Evolutionary conservation across 495 filamentous ascomycete genomes (phyloP).

Genomic region (Lasiosphaeria miniovina): DNA sequence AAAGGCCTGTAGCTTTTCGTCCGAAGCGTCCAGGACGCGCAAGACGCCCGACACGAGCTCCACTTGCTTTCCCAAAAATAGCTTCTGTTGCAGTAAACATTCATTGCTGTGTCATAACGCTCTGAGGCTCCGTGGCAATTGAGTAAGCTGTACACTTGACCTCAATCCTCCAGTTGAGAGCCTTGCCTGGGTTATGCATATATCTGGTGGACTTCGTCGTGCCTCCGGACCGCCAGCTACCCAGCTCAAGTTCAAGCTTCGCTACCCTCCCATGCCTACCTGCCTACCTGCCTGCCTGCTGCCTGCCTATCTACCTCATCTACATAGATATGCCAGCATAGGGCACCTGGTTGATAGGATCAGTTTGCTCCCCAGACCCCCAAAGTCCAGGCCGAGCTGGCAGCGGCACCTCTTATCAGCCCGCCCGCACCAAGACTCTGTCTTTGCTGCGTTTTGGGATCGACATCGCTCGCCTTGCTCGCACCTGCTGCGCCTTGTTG

Average conservation of each 20-base stretch:
- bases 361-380: constrained; percentile 63
- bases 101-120: too few species aligned
- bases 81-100: too few species aligned
- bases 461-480: constrained; percentile 58
- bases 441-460: constrained; percentile 49
- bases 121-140: too few species aligned
- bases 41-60: too few species aligned
- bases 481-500: constrained; percentile 74
- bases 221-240: too few species aligned
- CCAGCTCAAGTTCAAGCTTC: neutral
- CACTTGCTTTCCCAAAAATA: too few species aligned
- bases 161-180: too few species aligned
- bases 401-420: constrained; percentile 43
- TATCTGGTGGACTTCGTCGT: too few species aligned
- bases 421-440: constrained; percentile 61
- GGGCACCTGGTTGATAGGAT: neutral
- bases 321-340: neutral
- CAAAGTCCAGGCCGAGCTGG: constrained; percentile 71
- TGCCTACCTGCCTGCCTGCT: neutral
- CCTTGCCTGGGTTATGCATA: too few species aligned
- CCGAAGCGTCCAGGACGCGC: too few species aligned
- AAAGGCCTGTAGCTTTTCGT: too few species aligned
- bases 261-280: neutral
- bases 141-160: too few species aligned
- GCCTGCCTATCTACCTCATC: neutral